phyloP scores from a whole-genome alignment of 208 protist species.

The Leishmania martiniquensis region DNA sequence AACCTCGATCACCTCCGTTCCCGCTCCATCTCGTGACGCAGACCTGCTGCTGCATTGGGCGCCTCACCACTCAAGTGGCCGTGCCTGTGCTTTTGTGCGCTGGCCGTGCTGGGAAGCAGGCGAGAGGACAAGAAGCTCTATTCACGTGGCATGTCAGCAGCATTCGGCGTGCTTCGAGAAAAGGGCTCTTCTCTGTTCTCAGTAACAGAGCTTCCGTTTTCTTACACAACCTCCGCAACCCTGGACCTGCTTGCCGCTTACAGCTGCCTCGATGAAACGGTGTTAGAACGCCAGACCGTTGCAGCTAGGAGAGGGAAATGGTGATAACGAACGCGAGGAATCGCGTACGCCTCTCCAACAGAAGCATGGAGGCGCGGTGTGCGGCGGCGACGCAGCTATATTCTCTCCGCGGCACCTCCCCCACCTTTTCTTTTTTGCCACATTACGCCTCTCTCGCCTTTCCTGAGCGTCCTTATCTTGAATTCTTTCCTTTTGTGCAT shows the following conservation, averaged over 20 bases:
- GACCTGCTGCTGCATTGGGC: background rate
- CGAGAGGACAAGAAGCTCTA: background rate
- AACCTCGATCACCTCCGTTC: background rate
- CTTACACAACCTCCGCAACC: background rate
- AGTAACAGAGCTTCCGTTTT: background rate
- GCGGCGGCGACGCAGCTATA: background rate
- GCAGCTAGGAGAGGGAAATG: conserved; percentile 45
- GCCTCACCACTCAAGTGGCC: background rate
- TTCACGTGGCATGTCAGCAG: background rate
- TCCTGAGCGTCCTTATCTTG: too few species aligned
- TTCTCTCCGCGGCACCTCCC: background rate
- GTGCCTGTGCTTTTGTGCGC: background rate
- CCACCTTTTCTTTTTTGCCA: background rate
- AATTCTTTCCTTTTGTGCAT: background rate
- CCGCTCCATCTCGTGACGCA: background rate
- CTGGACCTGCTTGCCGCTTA: background rate
- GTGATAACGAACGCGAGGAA: conserved; percentile 66
- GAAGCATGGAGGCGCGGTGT: too few species aligned
- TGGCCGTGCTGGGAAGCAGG: background rate
- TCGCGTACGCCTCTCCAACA: background rate
- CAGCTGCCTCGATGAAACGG: background rate
- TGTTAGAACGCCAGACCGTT: background rate
- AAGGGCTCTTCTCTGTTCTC: background rate
- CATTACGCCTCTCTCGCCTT: background rate
- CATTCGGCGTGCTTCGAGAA: background rate